Percentiles rank a stretch among this genome's conserved stretches.
phyloP scores from a whole-genome alignment of 202 grass and related monocot genomes.

The Tripidium arundinaceum region DNA sequence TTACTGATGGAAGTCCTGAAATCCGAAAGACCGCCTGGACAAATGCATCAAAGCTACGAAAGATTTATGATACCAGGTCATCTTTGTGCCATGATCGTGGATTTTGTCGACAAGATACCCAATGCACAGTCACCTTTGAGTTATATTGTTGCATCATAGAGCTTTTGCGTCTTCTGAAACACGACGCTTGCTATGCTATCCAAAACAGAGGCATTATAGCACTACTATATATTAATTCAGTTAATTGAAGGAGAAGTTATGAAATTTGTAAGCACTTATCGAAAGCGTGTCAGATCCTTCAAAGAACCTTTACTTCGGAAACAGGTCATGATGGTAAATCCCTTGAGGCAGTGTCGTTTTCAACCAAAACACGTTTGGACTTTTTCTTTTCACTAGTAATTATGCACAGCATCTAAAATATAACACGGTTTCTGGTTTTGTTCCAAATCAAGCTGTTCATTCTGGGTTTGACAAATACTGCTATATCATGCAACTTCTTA shows the following conservation, averaged over 20 bases:
- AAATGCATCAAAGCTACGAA: background rate
- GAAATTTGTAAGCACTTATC: too few species aligned
- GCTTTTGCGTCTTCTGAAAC: background rate
- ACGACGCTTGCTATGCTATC: background rate
- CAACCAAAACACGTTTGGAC: too few species aligned
- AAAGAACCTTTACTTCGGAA: too few species aligned
- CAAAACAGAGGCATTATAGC: background rate
- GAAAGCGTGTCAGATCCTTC: too few species aligned
- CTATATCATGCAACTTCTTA: too few species aligned
- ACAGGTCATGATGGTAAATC: too few species aligned
- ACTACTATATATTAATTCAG: background rate
- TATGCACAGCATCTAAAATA: too few species aligned
- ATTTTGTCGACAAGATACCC: slow-evolving; percentile 19
- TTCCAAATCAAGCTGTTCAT: too few species aligned
- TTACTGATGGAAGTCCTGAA: background rate
- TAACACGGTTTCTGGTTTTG: too few species aligned
- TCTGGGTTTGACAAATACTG: too few species aligned
- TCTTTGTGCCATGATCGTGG: slow-evolving; percentile 12
- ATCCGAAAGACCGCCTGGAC: background rate
- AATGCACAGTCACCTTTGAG: background rate
- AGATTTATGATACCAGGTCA: background rate
- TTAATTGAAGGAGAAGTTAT: background rate
- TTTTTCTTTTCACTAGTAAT: too few species aligned
- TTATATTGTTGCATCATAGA: background rate
- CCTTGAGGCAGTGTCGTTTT: too few species aligned